Conservation (phyloP, 1,284 basidiomycete species). For the Moesziomyces parantarcticus region DNA sequence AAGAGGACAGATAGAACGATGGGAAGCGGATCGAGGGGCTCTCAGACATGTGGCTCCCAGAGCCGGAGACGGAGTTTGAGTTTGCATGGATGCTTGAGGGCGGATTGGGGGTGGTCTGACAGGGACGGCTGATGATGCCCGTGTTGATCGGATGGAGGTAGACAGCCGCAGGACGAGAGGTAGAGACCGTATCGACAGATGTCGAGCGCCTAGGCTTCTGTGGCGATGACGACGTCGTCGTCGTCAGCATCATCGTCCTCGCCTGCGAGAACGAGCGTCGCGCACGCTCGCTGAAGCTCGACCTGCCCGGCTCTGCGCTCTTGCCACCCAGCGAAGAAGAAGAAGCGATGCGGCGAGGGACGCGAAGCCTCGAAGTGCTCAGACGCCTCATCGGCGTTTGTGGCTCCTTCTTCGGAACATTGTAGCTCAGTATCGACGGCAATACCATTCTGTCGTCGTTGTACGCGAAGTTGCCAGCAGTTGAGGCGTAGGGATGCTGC, state of each 20-base stretch:
- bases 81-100: constrained; percentile 7
- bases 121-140: constrained; percentile 14
- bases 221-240: no score
- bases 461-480: no score
- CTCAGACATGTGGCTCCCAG: constrained; percentile 8
- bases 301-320: constrained; percentile 1
- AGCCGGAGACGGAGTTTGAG: constrained; percentile 7
- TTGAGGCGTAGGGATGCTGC: no score
- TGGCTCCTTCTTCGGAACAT: no score
- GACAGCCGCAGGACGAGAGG: constrained; percentile 8
- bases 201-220: constrained; percentile 2
- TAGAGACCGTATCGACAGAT: background rate
- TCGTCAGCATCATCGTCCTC: constrained; percentile 4
- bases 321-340: constrained; percentile 7
- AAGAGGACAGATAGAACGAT: constrained; percentile 15
- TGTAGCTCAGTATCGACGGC: no score
- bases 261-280: constrained; percentile 20
- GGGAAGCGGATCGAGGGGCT: constrained; percentile 9
- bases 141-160: constrained; percentile 17
- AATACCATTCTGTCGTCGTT: no score
- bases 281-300: constrained; percentile 19
- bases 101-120: constrained; percentile 16
- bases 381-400: background rate
- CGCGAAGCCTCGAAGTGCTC: constrained; percentile 4
- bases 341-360: constrained; percentile 15